phyloP scores from a whole-genome alignment of 2,329 filamentous ascomycete species.

The Apiospora phragmitis region DNA sequence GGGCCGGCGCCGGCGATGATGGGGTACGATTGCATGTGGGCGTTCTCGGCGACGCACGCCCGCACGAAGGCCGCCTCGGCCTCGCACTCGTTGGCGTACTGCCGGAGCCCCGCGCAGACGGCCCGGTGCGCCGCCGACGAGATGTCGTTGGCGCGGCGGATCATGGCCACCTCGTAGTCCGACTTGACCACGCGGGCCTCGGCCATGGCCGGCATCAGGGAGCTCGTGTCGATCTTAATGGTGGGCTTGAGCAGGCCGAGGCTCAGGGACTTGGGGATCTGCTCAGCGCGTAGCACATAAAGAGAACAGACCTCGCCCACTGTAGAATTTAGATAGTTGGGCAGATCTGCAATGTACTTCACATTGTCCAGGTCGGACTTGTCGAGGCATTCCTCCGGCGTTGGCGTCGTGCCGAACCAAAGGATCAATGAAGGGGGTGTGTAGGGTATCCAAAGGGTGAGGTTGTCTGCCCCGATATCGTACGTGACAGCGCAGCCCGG shows the following conservation, averaged over 20 bases:
- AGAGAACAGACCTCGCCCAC: slow-evolving; percentile 43
- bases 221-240: slow-evolving; percentile 46
- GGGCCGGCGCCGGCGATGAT: slow-evolving; percentile 83
- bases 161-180: slow-evolving; percentile 79
- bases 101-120: slow-evolving; percentile 64
- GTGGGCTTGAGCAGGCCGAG: slow-evolving; percentile 26
- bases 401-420: slow-evolving; percentile 64
- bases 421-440: slow-evolving; percentile 62
- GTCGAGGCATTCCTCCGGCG: slow-evolving; percentile 59
- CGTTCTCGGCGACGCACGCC: slow-evolving; percentile 70
- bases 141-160: slow-evolving; percentile 78
- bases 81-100: slow-evolving; percentile 75
- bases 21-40: slow-evolving; percentile 79
- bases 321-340: slow-evolving; percentile 49
- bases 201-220: slow-evolving; percentile 73
- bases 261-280: slow-evolving; percentile 37
- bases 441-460: slow-evolving; percentile 74
- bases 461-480: slow-evolving; percentile 57
- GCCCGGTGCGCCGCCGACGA: slow-evolving; percentile 75
- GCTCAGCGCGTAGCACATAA: slow-evolving; percentile 46
- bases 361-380: slow-evolving; percentile 72
- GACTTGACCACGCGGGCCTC: slow-evolving; percentile 80
- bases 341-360: slow-evolving; percentile 52
- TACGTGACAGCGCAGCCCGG: slow-evolving; percentile 58
- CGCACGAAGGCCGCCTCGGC: slow-evolving; percentile 77